Base-by-base conservation (phyloP, 257 asterid genomes). In the Solanum tarijense region DNA sequence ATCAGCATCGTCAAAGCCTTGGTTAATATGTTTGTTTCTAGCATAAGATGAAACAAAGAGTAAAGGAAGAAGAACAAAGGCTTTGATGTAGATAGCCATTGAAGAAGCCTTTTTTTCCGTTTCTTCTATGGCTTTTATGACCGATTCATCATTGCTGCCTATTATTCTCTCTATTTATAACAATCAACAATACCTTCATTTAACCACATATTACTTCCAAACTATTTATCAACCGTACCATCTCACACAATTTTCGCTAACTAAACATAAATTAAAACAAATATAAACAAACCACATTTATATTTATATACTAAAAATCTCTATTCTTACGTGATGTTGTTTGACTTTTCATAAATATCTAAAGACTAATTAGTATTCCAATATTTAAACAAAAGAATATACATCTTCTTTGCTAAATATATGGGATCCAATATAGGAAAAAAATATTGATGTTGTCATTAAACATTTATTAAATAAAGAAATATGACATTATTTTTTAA, bases 51-150 rank as follows among this genome's bases (percentile, higher is more conserved):
- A 85, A 32, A 83, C 58, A 58, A 88, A 83, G 13, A 87, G 78
- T 3, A 91, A 29, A 75, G 87, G 88, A 34, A 90, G 87, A 23
- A 91, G 86, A 29, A 90, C 29, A 73, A 86, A 76, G 31, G 86
- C 32, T 84, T 58, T 88, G 79, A 31, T 20, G 9, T 72, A 35
- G 34, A 27, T 16, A 72, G 88, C 74, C 90, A 88, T 88, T 84
- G 90, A 84, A 88, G 88, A 88, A 84, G 82, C 20, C 12, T 18
- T 48, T 16, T 43, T 46, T 14, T 7, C 14, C 21, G 16, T 87
- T 41, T 38, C 82, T 29, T 43, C 71, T 29, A 69, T 71, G 83
- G 83, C 75, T 69, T 60, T 65, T 84, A 21, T 34, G 86, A 52
- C 72, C 5, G 8, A 76, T 74, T 48, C 86, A 31, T 82, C 20